phyloP scores from a whole-genome alignment of 768 basidiomycete genomes.

The Amanita rimosa region DNA sequence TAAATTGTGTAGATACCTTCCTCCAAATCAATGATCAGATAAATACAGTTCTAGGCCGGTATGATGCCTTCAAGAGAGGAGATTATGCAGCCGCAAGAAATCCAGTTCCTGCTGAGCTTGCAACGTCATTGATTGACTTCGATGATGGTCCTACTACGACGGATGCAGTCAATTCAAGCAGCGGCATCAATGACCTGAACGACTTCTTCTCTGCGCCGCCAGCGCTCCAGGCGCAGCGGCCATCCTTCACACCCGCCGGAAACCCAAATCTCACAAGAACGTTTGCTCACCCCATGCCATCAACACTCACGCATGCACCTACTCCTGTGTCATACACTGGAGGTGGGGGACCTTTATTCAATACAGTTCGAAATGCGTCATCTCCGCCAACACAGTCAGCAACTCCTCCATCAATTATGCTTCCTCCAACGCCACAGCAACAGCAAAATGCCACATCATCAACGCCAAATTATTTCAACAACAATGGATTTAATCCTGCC shows the following conservation, averaged over 20 bases:
- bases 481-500: constrained; percentile 9
- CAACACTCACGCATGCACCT: constrained; percentile 14
- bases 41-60: constrained; percentile 82
- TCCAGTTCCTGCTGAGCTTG: constrained; percentile 55
- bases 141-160: constrained; percentile 35
- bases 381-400: constrained; percentile 16
- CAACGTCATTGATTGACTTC: constrained; percentile 64
- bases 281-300: not conserved
- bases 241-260: not conserved
- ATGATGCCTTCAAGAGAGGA: constrained; percentile 89
- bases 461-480: constrained; percentile 21
- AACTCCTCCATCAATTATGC: constrained; percentile 28
- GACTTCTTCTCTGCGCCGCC: constrained; percentile 40
- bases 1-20: constrained; percentile 59
- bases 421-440: constrained; percentile 22
- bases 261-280: not conserved
- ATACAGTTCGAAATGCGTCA: constrained; percentile 10
- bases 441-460: constrained; percentile 10
- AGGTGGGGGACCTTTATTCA: constrained; percentile 7
- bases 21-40: constrained; percentile 97
- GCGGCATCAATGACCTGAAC: constrained; percentile 43
- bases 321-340: constrained; percentile 16
- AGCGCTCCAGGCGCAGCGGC: constrained; percentile 9
- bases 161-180: constrained; percentile 12
- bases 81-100: constrained; percentile 65